A percentile compares a stretch with the other conserved stretches of the same genome.
Conservation (phyloP, 129 eudicot species). For the Artemisia annua region DNA sequence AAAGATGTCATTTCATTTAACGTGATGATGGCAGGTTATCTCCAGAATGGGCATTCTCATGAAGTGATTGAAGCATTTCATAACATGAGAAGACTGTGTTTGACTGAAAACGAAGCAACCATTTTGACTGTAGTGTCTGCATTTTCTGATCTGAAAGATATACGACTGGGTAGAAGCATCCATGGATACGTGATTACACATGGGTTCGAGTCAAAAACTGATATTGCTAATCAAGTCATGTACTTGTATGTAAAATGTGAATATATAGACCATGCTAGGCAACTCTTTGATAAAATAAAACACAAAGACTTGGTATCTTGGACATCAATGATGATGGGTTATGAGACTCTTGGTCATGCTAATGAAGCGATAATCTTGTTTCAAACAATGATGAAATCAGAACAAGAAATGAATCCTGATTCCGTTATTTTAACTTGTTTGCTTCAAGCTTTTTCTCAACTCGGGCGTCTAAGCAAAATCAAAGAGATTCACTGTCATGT, state of each 20-base stretch:
- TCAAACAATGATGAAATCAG: slow-evolving; percentile 46
- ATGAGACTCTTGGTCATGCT: slow-evolving; percentile 44
- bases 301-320: slow-evolving; percentile 54
- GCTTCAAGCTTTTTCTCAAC: slow-evolving; percentile 48
- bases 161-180: slow-evolving; percentile 36
- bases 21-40: slow-evolving; percentile 54
- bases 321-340: slow-evolving; percentile 68
- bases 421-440: slow-evolving; percentile 48
- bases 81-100: slow-evolving; percentile 33
- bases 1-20: slow-evolving; percentile 50
- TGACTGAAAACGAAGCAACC: slow-evolving; percentile 42
- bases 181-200: slow-evolving; percentile 57
- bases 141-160: slow-evolving; percentile 38
- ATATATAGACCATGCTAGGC: slow-evolving; percentile 36
- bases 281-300: slow-evolving; percentile 39
- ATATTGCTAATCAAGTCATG: slow-evolving; percentile 55
- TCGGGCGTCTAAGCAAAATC: slow-evolving; percentile 38
- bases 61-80: slow-evolving; percentile 37
- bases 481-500: slow-evolving; percentile 50
- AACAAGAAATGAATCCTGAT: slow-evolving; percentile 39
- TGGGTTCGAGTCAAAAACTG: slow-evolving; percentile 46
- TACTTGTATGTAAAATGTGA: slow-evolving; percentile 52
- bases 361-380: slow-evolving; percentile 46
- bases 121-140: slow-evolving; percentile 42
- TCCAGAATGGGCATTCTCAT: slow-evolving; percentile 40